These are phyloP conservation scores for Metschnikowia cubensis DNA, from an alignment of 805 yeast genomes.

Conservation along the genomic window DNA sequence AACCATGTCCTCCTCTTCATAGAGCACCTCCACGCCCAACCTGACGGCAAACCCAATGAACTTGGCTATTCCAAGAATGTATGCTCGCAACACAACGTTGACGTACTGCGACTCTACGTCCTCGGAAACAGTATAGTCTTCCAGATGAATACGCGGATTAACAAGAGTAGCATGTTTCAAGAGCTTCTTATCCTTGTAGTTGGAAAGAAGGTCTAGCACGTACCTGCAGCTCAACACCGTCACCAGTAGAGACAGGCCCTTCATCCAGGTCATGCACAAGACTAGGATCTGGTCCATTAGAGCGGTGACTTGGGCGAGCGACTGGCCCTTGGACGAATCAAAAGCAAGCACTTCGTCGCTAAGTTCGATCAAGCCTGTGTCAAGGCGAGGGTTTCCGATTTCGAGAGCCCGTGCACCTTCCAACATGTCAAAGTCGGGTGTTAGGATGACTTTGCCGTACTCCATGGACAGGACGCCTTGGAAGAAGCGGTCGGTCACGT, in stretches of 20 bases:
- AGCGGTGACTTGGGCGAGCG: conserved; percentile 42
- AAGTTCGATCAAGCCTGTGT: conserved; percentile 64
- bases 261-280: conserved; percentile 67
- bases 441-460: conserved; percentile 52
- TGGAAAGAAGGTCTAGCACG: conserved; percentile 54
- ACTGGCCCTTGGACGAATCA: conserved; percentile 37
- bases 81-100: conserved; percentile 49
- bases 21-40: conserved; percentile 56
- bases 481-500: conserved; percentile 55
- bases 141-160: conserved; percentile 10
- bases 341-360: conserved; percentile 43
- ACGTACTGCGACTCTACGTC: conserved; percentile 26
- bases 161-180: conserved; percentile 9
- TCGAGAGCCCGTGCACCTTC: conserved; percentile 91
- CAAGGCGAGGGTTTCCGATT: conserved; percentile 65
- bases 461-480: conserved; percentile 26
- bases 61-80: conserved; percentile 50
- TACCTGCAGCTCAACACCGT: conserved; percentile 74
- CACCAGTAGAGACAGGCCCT: conserved; percentile 69
- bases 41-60: conserved; percentile 46
- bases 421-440: conserved; percentile 58
- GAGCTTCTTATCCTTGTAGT: conserved; percentile 25
- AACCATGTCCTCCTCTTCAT: conserved; percentile 74
- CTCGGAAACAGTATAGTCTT: neutral
- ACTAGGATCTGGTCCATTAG: conserved; percentile 53